Conservation (phyloP, 73 alveolate species). For the Effrenium voratum region DNA sequence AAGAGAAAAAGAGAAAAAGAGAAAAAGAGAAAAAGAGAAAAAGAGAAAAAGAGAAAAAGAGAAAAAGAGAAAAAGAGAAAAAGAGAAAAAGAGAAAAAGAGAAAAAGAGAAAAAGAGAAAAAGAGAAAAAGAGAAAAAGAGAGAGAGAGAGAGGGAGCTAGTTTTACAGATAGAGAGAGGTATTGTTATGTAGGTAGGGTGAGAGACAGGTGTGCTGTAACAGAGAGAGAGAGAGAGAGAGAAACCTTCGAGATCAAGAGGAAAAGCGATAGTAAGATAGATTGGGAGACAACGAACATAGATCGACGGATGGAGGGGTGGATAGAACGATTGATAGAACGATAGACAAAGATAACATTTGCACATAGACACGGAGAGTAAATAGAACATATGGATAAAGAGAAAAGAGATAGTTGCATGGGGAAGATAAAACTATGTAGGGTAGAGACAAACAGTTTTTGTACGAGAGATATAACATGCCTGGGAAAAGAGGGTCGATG, state of each 20-base stretch:
- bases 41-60: conserved; percentile 1
- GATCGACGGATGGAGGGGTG: too few relatives aligned
- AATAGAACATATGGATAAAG: too few relatives aligned
- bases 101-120: background rate
- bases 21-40: background rate
- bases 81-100: background rate
- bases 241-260: background rate
- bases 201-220: background rate
- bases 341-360: too few relatives aligned
- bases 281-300: too few relatives aligned
- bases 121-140: conserved; percentile 11
- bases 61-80: background rate
- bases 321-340: too few relatives aligned
- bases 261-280: background rate
- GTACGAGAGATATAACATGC: too few relatives aligned
- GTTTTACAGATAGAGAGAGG: conserved; percentile 20
- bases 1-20: background rate
- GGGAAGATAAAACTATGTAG: too few relatives aligned
- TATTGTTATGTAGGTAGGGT: background rate
- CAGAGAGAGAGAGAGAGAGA: conserved; percentile 38
- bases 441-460: too few relatives aligned
- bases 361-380: too few relatives aligned
- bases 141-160: conserved; percentile 30
- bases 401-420: too few relatives aligned
- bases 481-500: too few relatives aligned